Base-by-base conservation (phyloP, 2,329 filamentous ascomycete species). In the Alternaria solani region DNA sequence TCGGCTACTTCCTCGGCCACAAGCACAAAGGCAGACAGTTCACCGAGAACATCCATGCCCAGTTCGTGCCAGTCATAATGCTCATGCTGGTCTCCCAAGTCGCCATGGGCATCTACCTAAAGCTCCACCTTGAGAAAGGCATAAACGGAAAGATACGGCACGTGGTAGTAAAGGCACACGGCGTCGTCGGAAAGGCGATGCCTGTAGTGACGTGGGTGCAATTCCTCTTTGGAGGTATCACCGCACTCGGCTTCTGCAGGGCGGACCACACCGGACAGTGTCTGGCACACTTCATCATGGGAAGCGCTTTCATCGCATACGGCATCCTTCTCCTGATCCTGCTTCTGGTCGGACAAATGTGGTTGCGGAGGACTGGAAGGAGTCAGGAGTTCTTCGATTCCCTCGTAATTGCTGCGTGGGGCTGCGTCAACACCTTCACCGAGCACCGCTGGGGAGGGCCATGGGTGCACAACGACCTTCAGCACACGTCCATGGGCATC, bases 401-500 rank as follows among this genome's bases (percentile, higher is more conserved):
- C 62, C 81, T 90, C 51, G 86, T 97, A 68, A 98, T 99, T 74
- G 92, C 94, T 1, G 89, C 91, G 1, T 99, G 95, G 95, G 95
- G 94, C 34, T 96, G 93, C 75, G 90, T 99, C 80, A 99, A 98
- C 79, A 98, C 95, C 8, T 98, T 99, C 70, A 99, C 95, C 18
- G 95, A 98, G 79, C 95, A 99, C 76, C 88, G 91, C 53, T 99
- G 95, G 95, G 95, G 95, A 55, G 85, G 85, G 1, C 86, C 87
- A 0, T 99, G 95, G 95, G 93, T 91, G 53, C 88, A 87, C 79
- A 98, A 97, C 74, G 95, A 99, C 78, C 88, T 97, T 81, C 94
- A 99, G 78, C 95, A 99, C 79, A 99, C 95, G 0, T 92, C 91
- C n/a, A 98, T 99, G 94, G 95, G 95, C n/a, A 88, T 99, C 63